Conservation (phyloP, 805 yeast genomes). For the Clavispora fructus region DNA sequence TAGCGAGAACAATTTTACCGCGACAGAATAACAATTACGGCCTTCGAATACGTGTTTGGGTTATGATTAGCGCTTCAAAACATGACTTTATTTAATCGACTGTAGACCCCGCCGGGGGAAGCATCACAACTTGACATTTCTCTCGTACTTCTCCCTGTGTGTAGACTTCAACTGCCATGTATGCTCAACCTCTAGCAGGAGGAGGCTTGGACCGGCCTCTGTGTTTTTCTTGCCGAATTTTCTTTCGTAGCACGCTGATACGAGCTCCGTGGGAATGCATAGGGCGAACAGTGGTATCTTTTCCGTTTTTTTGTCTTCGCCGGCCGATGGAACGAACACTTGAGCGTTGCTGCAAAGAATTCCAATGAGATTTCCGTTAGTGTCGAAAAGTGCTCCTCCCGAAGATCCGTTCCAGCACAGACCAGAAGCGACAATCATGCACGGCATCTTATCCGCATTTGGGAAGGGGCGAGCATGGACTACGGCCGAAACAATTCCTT, state of each 20-base stretch:
- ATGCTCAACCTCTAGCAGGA: slow-evolving; percentile 8
- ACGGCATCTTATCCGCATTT: slow-evolving; percentile 2
- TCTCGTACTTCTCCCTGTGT: slow-evolving; percentile 18
- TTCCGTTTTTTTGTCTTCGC: slow-evolving; percentile 15
- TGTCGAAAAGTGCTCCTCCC: slow-evolving; percentile 40
- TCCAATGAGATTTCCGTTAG: slow-evolving; percentile 28
- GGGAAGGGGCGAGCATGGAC: slow-evolving; percentile 9
- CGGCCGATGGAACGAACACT: slow-evolving; percentile 18
- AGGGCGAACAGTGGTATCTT: slow-evolving; percentile 28
- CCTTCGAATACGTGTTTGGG: neutral
- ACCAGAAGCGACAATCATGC: slow-evolving; percentile 33
- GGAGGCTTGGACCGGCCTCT: neutral
- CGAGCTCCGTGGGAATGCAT: slow-evolving; percentile 28
- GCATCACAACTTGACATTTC: slow-evolving; percentile 15
- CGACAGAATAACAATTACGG: neutral
- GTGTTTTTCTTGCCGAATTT: neutral
- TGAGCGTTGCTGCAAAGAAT: slow-evolving; percentile 43
- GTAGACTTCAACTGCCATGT: slow-evolving; percentile 21
- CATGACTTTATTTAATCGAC: no score
- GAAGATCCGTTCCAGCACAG: slow-evolving; percentile 50
- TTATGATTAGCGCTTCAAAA: neutral
- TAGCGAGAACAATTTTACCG: neutral
- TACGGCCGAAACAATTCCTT: slow-evolving; percentile 26
- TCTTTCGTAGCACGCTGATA: slow-evolving; percentile 18
- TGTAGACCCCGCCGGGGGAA: no score